Evolutionary conservation across 2,329 filamentous ascomycete species (phyloP).

Genomic region (Aureobasidium sp.): DNA sequence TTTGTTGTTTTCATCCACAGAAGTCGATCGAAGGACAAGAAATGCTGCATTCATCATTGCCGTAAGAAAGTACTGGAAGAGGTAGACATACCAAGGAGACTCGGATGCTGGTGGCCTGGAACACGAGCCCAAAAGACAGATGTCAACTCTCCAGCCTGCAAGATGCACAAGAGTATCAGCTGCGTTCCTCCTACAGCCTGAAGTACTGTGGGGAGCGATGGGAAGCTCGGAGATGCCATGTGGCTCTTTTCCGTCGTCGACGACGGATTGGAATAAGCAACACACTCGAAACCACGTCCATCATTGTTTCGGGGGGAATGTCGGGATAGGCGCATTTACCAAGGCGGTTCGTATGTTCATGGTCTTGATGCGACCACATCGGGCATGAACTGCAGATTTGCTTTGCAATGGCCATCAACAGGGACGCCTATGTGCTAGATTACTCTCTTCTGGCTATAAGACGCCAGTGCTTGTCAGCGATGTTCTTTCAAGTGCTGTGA

Average conservation of each 20-base stretch:
- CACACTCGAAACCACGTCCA: not conserved
- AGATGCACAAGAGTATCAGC: not conserved
- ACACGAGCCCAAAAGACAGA: not conserved
- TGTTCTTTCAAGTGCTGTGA: not conserved
- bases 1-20: not conserved
- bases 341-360: not conserved
- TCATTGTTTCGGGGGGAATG: not conserved
- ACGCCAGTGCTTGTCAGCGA: not conserved
- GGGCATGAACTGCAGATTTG: not conserved
- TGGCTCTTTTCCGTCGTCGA: not conserved
- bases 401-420: not conserved
- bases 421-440: not conserved
- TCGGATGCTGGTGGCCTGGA: not conserved
- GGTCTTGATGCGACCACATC: not conserved
- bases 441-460: not conserved
- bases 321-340: not conserved
- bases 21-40: not conserved
- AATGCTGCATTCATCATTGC: not conserved
- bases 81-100: not conserved
- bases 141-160: not conserved
- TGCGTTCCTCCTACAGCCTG: not conserved
- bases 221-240: not conserved
- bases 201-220: too few relatives aligned
- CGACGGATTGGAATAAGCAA: not conserved
- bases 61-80: not conserved